Evolutionary conservation across 148 eudicot species (phyloP).

Genomic region (Cornus controversa): DNA sequence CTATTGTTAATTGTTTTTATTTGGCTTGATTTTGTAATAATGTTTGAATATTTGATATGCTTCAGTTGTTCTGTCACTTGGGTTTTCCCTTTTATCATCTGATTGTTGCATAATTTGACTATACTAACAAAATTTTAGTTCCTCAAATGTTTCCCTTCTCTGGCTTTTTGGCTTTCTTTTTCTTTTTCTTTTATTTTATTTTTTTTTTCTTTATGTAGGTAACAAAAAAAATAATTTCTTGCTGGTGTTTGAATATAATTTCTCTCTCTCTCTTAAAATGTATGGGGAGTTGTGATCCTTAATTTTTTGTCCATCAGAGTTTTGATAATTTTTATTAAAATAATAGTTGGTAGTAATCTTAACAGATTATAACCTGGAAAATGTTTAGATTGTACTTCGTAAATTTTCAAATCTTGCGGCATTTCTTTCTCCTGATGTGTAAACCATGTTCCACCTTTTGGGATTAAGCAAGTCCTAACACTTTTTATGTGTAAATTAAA

Average conservation of each 20-base stretch:
- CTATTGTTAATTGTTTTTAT: too few species aligned
- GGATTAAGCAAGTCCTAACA: too few species aligned
- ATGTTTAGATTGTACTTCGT: too few species aligned
- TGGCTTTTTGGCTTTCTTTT: not conserved
- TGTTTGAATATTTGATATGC: not conserved
- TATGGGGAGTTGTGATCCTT: not conserved
- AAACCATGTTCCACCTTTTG: too few species aligned
- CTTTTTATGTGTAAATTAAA: too few species aligned
- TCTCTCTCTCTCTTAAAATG: too few species aligned
- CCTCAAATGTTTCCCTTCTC: not conserved
- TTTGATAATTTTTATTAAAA: not conserved
- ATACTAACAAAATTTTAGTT: not conserved
- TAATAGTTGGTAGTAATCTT: too few species aligned
- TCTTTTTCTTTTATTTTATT: not conserved
- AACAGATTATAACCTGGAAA: too few species aligned
- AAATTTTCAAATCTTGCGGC: too few species aligned
- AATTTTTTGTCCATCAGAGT: not conserved
- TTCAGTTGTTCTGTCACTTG: conserved; percentile 1
- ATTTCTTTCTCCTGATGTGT: too few species aligned
- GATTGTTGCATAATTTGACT: not conserved
- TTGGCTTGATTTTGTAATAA: not conserved
- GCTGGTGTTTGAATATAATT: too few species aligned
- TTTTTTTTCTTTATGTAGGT: not conserved
- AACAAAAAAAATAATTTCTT: too few species aligned
- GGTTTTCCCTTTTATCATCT: not conserved